These are phyloP conservation scores for Serendipita sp. DNA, from an alignment of 768 basidiomycete species.

Conservation along the genomic window DNA sequence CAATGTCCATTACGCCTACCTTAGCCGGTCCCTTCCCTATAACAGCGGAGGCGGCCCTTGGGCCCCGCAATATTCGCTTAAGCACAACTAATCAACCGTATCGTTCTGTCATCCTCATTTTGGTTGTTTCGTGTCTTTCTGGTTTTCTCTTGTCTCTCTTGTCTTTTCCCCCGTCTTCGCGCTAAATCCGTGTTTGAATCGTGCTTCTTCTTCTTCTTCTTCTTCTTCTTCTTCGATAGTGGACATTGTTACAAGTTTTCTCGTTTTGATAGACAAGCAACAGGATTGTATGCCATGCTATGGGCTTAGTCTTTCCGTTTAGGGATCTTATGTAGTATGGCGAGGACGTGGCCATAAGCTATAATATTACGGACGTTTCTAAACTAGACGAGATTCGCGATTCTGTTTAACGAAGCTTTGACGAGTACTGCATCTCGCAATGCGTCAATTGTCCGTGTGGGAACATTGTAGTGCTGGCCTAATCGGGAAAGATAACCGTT, in stretches of 20 bases:
- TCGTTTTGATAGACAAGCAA: not conserved
- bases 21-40: no score
- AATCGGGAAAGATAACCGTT: conserved; percentile 65
- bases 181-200: not conserved
- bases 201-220: not conserved
- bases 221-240: not conserved
- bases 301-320: no score
- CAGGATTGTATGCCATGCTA: not conserved
- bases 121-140: no score
- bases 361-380: not conserved
- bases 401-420: not conserved
- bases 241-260: not conserved
- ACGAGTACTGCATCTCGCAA: not conserved
- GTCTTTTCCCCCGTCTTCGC: not conserved
- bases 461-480: conserved; percentile 39
- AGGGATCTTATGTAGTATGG: no score
- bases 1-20: no score
- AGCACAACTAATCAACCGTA: no score
- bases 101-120: no score
- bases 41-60: no score
- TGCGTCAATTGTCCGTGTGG: conserved; percentile 34
- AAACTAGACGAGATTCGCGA: not conserved
- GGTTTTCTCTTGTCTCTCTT: no score
- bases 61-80: no score
- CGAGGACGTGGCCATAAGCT: no score